Base-by-base conservation (phyloP, 495 filamentous ascomycete species). In the Apiosordaria backusii region DNA sequence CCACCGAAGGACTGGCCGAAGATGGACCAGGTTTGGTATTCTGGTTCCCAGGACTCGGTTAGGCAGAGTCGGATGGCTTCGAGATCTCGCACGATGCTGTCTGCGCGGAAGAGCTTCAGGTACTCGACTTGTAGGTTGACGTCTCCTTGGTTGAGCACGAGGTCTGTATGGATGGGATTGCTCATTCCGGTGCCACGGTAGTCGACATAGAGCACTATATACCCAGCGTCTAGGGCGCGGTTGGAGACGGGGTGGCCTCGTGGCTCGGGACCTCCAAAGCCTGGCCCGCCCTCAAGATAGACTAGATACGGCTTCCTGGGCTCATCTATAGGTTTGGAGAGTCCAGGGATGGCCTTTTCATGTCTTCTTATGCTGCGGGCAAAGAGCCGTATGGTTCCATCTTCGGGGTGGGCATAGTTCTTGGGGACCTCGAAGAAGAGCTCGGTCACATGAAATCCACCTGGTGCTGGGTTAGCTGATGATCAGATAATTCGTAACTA, bases 1-100 rank as follows among this genome's bases (percentile, higher is more conserved):
- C 94, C 95, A 29, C 95, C 94, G 73, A 95, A 98, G 21, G 89
- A 92, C 77, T 97, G 94, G 13, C 95, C 95, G 58, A 96, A 86
- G 35, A 91, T 81, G 53, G 80, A 82, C 94, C 95, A 97, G 77
- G 90, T 90, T 70, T 87, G 85, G 71, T 90, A 86, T 18, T 88
- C 86, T 21, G 83, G 79, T 0, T 90, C 88, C 57, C 87, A 90
- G 21, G 89, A 86, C 4, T 81, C 77, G 0, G 89, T 93, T 65
- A 98, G 79, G 27, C 80, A 87, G 62, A 87, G 81, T 1, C 94
- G 85, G 22, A 98, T 86, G 10, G 93, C 92, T 71, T 98, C 94
- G 65, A 89, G 92, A 70, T 98, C 94, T 60, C 85, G 87, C 35
- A 98, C 93, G 58, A 92, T 93, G 67, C 82, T 93, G 77, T 97